Conservation (phyloP, 116 monocot species). For the Phalaenopsis hybrid region DNA sequence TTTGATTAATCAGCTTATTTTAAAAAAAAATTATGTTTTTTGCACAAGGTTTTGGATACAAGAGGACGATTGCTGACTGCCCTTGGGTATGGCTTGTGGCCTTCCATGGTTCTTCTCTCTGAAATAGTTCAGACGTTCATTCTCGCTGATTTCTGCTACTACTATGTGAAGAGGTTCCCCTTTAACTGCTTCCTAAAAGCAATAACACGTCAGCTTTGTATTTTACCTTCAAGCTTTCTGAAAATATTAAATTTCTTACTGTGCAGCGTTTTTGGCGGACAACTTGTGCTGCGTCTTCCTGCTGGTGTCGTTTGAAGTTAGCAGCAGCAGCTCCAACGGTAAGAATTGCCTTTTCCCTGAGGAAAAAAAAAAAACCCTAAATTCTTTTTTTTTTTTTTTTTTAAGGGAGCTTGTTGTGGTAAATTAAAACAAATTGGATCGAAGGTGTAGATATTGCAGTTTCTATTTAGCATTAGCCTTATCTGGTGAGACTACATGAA, state of each 20-base stretch:
- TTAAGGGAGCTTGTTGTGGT: not conserved
- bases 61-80: slow-evolving; percentile 65
- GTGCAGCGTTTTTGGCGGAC: slow-evolving; percentile 60
- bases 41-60: slow-evolving; percentile 62
- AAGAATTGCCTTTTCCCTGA: no score
- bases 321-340: not conserved
- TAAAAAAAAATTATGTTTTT: not conserved
- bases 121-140: slow-evolving; percentile 94
- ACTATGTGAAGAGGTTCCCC: slow-evolving; percentile 78
- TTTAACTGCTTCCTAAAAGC: not conserved
- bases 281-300: slow-evolving; percentile 72
- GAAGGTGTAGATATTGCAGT: slow-evolving; percentile 1
- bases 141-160: slow-evolving; percentile 91
- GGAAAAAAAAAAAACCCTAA: no score
- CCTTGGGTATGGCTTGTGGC: slow-evolving; percentile 81
- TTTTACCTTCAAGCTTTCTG: not conserved
- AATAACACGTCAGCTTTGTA: not conserved
- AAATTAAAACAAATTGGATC: not conserved
- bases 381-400: not conserved
- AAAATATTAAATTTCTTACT: not conserved
- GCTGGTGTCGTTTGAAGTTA: slow-evolving; percentile 61
- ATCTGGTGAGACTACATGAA: no score
- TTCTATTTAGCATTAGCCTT: no score
- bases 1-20: no score
- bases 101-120: slow-evolving; percentile 73